A percentile compares a stretch with the other conserved stretches of the same genome.
These are phyloP conservation scores for Colletotrichum chlorophyti DNA, from an alignment of 2,329 filamentous ascomycete genomes.

Conservation along the genomic window DNA sequence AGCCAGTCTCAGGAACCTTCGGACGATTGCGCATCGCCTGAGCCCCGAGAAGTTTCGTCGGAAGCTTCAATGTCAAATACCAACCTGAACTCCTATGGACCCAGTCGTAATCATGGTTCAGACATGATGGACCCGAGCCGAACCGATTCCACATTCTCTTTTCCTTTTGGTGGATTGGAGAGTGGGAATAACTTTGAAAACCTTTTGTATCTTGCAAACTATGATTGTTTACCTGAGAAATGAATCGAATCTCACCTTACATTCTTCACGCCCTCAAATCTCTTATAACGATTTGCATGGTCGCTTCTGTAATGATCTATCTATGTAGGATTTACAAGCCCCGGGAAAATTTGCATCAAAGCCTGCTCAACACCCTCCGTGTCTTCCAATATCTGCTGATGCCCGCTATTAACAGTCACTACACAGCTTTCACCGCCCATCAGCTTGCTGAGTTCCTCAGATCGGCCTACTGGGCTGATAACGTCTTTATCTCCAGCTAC, in stretches of 20 bases:
- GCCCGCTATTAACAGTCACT: constrained; percentile 31
- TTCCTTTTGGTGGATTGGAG: constrained; percentile 27
- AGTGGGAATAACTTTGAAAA: constrained; percentile 31
- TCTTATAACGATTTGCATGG: neutral
- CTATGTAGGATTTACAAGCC: neutral
- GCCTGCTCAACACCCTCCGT: constrained; percentile 5
- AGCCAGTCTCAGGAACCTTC: neutral
- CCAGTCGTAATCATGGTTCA: neutral
- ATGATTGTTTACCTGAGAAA: constrained; percentile 27
- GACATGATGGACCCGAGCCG: constrained; percentile 20
- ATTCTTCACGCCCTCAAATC: too few species aligned
- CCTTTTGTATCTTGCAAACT: constrained; percentile 33
- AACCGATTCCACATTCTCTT: constrained; percentile 4
- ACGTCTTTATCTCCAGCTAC: constrained; percentile 39
- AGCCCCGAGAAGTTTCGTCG: neutral
- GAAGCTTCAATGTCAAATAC: neutral
- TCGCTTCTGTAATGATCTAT: neutral
- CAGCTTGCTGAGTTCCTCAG: constrained; percentile 34
- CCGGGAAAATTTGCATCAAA: constrained; percentile 3
- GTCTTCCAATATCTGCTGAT: constrained; percentile 29
- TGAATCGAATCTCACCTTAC: neutral
- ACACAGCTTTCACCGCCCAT: constrained; percentile 40
- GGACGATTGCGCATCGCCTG: neutral
- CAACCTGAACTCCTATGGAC: neutral
- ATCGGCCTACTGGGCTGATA: constrained; percentile 37